A percentile compares a stretch with the other conserved stretches of the same genome.
Conservation (phyloP, 495 filamentous ascomycete genomes). For the Copromyces sp. region DNA sequence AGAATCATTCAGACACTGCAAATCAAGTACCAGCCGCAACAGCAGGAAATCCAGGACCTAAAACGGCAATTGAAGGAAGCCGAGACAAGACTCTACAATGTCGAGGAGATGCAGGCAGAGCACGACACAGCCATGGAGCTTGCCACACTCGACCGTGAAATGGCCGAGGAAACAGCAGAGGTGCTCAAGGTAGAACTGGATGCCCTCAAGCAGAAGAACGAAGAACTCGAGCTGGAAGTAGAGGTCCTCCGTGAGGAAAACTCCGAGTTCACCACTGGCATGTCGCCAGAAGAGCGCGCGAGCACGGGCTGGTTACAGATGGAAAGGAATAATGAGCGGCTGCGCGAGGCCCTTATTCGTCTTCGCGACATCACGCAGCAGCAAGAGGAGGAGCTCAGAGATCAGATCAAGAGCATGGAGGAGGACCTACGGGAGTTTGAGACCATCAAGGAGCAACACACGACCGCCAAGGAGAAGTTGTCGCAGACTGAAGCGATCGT, state of each 20-base stretch:
- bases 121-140: conserved; percentile 80
- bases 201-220: conserved; percentile 57
- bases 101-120: conserved; percentile 68
- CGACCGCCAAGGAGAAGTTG: conserved; percentile 59
- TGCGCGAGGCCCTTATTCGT: conserved; percentile 76
- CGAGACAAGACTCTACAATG: conserved; percentile 52
- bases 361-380: conserved; percentile 80
- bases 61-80: conserved; percentile 68
- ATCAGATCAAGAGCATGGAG: conserved; percentile 68
- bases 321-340: conserved; percentile 77
- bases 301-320: conserved; percentile 84
- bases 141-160: conserved; percentile 81
- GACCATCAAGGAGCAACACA: conserved; percentile 59
- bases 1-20: conserved; percentile 85
- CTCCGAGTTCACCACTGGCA: conserved; percentile 66
- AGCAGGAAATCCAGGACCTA: conserved; percentile 68
- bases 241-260: conserved; percentile 86
- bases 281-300: conserved; percentile 77
- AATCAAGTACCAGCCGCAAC: conserved; percentile 77
- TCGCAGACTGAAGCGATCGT: conserved; percentile 62
- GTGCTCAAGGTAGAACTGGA: conserved; percentile 70
- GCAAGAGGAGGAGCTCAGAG: conserved; percentile 67
- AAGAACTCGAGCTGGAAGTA: conserved; percentile 80
- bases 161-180: conserved; percentile 91
- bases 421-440: conserved; percentile 66